Conservation (phyloP, 371 early-diverging fungal genomes). For the Apophysomyces elegans region DNA sequence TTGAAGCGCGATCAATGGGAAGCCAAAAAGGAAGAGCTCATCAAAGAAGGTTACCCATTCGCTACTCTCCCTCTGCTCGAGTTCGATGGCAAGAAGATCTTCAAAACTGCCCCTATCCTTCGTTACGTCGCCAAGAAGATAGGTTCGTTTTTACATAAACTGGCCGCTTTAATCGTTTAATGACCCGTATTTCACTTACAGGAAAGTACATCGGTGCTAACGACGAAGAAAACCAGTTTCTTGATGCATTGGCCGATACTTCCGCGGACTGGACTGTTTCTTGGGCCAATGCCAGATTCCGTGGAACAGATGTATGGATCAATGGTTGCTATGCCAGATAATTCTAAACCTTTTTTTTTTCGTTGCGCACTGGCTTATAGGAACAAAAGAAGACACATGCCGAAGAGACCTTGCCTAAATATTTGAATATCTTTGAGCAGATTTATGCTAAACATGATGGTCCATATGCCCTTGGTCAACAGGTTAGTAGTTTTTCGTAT, state of each 20-base stretch:
- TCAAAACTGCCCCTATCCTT: slow-evolving; percentile 27
- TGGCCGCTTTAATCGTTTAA: background rate
- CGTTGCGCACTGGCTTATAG: background rate
- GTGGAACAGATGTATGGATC: slow-evolving; percentile 16
- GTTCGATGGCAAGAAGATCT: slow-evolving; percentile 26
- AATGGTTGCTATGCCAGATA: background rate
- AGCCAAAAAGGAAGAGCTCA: slow-evolving; percentile 18
- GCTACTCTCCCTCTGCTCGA: slow-evolving; percentile 33
- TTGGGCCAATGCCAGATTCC: background rate
- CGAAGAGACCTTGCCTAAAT: background rate
- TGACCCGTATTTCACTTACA: background rate
- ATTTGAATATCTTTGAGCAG: slow-evolving; percentile 11
- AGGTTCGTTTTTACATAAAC: background rate
- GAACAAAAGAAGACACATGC: slow-evolving; percentile 15
- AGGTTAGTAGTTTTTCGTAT: slow-evolving; percentile 3
- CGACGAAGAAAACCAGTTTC: slow-evolving; percentile 28
- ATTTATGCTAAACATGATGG: slow-evolving; percentile 18
- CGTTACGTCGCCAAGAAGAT: slow-evolving; percentile 28
- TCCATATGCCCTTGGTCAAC: slow-evolving; percentile 31
- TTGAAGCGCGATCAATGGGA: slow-evolving; percentile 19
- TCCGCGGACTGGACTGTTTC: background rate
- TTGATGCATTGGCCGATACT: slow-evolving; percentile 21
- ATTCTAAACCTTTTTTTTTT: background rate
- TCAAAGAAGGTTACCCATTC: slow-evolving; percentile 1
- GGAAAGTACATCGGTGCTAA: slow-evolving; percentile 28